Base-by-base conservation (phyloP, 768 basidiomycete genomes). In the Leccinum rimulosum region DNA sequence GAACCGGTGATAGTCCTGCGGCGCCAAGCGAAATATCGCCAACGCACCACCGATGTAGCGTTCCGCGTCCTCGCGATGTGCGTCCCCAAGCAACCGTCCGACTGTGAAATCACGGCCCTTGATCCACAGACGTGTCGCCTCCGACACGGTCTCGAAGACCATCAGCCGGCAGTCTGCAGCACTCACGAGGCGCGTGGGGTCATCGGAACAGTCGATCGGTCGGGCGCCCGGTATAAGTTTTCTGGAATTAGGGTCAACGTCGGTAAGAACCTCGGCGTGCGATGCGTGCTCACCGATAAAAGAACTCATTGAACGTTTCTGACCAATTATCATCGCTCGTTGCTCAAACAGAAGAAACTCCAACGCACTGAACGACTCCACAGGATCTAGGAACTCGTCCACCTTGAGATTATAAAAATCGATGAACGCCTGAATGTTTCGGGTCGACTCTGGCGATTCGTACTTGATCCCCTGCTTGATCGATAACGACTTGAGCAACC, bases 151-250 rank as follows among this genome's bases (percentile, higher is more conserved):
- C 72, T 91, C 87, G 73, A 98, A 99, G 1, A 88, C 85, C 88
- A 98, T 95, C 60, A 97, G 81, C n/a, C 96, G 88, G 69, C 92
- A 98, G 76, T 99, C 96, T 2, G 95, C 97, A n/a, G 85, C 86
- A 58, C 88, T 89, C 57, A 98, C 91, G 12, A 96, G 79, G 8
- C 88, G 85, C 51, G 78, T 82, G 0, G 92, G 87, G 70, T 99
- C 85, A 1, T 88, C 82, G 0, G 86, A 89, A 9, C 75, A 72
- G 38, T 90, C 86, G 31, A 89, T 74, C 0, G 91, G 94, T 2
- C 96, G 84, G 0, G 92, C 93, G 10, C 79, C 81, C 0, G 87
- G 80, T 69, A 93, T 97, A 30, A 98, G 85, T 78, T 95, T 95
- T 31, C 94, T 88, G 68, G 12, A 43, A 68, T 67, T 25, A 28